phyloP scores from a whole-genome alignment of 192 early-diverging fungal species.

The Umbelopsis ramanniana region DNA sequence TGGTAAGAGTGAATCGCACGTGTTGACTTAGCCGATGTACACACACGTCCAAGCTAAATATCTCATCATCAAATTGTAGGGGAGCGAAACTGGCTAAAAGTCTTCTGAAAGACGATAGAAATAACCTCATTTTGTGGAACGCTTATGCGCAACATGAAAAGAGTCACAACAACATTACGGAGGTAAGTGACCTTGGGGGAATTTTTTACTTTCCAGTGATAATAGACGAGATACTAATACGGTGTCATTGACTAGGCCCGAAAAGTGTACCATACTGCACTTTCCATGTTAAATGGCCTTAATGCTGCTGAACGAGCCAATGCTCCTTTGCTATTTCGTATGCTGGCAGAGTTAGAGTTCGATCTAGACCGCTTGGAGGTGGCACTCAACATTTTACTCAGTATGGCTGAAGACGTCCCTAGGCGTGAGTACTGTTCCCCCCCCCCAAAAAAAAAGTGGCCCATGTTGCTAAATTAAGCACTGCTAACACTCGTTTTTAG shows the following conservation, averaged over 20 bases:
- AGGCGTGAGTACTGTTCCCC: conserved; percentile 11
- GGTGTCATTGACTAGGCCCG: conserved; percentile 46
- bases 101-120: conserved; percentile 44
- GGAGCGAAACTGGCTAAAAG: conserved; percentile 52
- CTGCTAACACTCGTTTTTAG: background rate
- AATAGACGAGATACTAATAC: background rate
- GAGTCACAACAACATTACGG: conserved; percentile 42
- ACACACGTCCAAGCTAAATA: too few relatives aligned
- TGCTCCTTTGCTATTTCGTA: conserved; percentile 48
- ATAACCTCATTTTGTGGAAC: conserved; percentile 58
- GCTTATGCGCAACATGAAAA: conserved; percentile 58
- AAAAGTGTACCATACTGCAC: conserved; percentile 50
- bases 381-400: conserved; percentile 49
- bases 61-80: conserved; percentile 29
- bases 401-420: conserved; percentile 36
- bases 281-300: conserved; percentile 34
- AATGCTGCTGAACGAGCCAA: conserved; percentile 27
- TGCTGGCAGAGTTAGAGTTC: conserved; percentile 58
- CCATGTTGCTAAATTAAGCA: background rate
- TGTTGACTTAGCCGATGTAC: background rate
- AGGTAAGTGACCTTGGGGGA: conserved; percentile 36
- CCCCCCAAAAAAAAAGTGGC: background rate
- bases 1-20: conserved; percentile 22
- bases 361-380: conserved; percentile 46
- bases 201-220: too few relatives aligned